A percentile compares a stretch with the other conserved stretches of the same genome.
These are phyloP conservation scores for Cyanodermella asteris DNA, from an alignment of 2,329 filamentous ascomycete species.

Conservation along the genomic window DNA sequence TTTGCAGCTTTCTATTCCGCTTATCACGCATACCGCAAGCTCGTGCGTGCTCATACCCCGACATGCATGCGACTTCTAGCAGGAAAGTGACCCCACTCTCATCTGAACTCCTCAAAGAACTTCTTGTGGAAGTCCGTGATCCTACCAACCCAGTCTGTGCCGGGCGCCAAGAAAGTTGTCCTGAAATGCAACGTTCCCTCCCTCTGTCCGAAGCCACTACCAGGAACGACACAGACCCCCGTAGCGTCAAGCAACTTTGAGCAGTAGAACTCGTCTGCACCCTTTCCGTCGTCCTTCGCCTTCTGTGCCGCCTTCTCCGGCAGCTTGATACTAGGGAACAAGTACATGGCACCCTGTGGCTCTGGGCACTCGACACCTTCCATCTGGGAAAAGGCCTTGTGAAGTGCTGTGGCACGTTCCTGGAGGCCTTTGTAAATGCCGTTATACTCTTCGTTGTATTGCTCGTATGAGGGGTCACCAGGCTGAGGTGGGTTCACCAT, in stretches of 20 bases:
- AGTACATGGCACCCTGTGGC: slow-evolving; percentile 90
- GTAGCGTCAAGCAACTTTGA: slow-evolving; percentile 78
- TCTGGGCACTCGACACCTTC: slow-evolving; percentile 80
- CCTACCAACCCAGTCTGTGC: slow-evolving; percentile 78
- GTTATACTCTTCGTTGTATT: slow-evolving; percentile 72
- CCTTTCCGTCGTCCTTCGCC: slow-evolving; percentile 49
- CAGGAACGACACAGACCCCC: slow-evolving; percentile 82
- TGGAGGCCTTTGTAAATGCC: slow-evolving; percentile 58
- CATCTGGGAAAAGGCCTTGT: slow-evolving; percentile 82
- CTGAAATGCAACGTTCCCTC: slow-evolving; percentile 81
- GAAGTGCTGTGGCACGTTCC: slow-evolving; percentile 62
- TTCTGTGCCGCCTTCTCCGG: slow-evolving; percentile 55
- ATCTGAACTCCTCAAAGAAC: slow-evolving; percentile 71
- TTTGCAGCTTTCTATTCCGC: too few species aligned
- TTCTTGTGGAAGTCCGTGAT: slow-evolving; percentile 78
- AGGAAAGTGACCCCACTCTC: too few species aligned
- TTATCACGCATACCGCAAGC: too few species aligned
- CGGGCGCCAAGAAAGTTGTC: slow-evolving; percentile 89
- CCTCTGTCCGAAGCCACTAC: slow-evolving; percentile 83
- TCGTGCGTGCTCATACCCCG: too few species aligned
- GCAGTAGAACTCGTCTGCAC: slow-evolving; percentile 84
- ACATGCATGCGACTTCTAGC: too few species aligned
- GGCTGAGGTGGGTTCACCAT: slow-evolving; percentile 88
- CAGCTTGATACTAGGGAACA: slow-evolving; percentile 83
- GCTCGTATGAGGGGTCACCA: slow-evolving; percentile 62